Evolutionary conservation across 2,329 filamentous ascomycete species (phyloP).

Genomic region (Apiospora hydei): DNA sequence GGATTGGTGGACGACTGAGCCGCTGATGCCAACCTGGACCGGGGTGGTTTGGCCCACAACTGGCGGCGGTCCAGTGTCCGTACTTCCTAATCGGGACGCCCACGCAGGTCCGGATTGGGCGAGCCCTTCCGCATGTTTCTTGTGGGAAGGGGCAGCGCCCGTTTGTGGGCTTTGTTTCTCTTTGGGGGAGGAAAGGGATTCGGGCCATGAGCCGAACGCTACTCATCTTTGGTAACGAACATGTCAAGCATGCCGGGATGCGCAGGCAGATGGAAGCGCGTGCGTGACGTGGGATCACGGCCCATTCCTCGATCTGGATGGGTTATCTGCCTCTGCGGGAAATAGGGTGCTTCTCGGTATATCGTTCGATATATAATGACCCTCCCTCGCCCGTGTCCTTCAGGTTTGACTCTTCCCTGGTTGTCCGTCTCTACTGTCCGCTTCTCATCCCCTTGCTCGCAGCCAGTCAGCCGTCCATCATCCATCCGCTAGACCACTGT

Average conservation of each 20-base stretch:
- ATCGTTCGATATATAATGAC: neutral
- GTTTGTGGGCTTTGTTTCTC: neutral
- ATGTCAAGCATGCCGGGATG: neutral
- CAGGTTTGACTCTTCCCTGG: neutral
- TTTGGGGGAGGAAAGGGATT: neutral
- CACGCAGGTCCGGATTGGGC: neutral
- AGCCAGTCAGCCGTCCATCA: conserved; percentile 5
- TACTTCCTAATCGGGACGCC: conserved; percentile 4
- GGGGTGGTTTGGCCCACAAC: neutral
- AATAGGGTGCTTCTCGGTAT: neutral
- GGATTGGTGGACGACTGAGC: conserved; percentile 15
- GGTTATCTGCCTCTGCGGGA: neutral
- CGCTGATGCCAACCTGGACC: conserved; percentile 3
- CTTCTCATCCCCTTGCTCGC: neutral
- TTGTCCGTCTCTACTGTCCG: conserved; percentile 1
- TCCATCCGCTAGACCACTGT: neutral
- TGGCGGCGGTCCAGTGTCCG: conserved; percentile 8
- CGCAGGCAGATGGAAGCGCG: neutral
- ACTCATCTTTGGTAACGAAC: neutral
- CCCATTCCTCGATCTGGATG: neutral
- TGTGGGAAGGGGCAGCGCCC: neutral
- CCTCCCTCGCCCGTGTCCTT: neutral
- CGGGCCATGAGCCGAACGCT: conserved; percentile 19
- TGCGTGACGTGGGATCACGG: conserved; percentile 8
- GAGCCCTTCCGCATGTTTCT: neutral